Conservation (phyloP, 2,329 filamentous ascomycete genomes). For the Botrytis paeoniae region DNA sequence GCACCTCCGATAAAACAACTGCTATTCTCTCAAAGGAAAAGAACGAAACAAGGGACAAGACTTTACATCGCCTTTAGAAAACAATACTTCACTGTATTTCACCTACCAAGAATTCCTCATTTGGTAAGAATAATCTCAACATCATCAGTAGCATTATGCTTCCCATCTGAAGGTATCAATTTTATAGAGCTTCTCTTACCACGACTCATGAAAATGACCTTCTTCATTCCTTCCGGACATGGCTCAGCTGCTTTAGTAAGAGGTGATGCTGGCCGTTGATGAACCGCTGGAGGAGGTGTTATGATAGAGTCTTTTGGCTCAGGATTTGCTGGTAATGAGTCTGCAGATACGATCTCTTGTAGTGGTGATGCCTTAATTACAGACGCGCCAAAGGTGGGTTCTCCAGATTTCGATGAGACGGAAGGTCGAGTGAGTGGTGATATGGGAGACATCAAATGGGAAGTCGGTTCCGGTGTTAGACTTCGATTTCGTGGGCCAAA, state of each 20-base stretch:
- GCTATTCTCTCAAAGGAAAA: neutral
- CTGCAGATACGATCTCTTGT: slow-evolving; percentile 13
- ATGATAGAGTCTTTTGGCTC: slow-evolving; percentile 6
- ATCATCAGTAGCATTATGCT: neutral
- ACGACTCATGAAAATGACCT: slow-evolving; percentile 2
- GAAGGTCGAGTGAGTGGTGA: slow-evolving; percentile 4
- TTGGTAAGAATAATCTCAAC: slow-evolving; percentile 7
- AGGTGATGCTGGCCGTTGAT: neutral
- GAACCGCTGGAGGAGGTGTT: neutral
- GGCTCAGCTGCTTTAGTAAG: neutral
- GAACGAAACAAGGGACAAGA: neutral
- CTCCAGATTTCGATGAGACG: neutral
- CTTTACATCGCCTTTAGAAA: neutral
- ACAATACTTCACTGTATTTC: neutral
- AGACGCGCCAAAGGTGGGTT: neutral
- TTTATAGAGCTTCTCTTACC: slow-evolving; percentile 15
- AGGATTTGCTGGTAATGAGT: slow-evolving; percentile 13
- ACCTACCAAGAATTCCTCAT: neutral
- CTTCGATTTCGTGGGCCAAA: slow-evolving; percentile 13
- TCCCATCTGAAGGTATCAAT: slow-evolving; percentile 1
- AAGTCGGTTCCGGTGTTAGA: neutral
- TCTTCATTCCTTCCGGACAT: neutral
- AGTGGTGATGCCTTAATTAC: neutral
- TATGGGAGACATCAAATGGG: neutral
- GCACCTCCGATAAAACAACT: neutral